Percentiles rank a stretch among this genome's conserved stretches.
phyloP scores from a whole-genome alignment of 352 stramenopile genomes.

The Phytophthora sojae region DNA sequence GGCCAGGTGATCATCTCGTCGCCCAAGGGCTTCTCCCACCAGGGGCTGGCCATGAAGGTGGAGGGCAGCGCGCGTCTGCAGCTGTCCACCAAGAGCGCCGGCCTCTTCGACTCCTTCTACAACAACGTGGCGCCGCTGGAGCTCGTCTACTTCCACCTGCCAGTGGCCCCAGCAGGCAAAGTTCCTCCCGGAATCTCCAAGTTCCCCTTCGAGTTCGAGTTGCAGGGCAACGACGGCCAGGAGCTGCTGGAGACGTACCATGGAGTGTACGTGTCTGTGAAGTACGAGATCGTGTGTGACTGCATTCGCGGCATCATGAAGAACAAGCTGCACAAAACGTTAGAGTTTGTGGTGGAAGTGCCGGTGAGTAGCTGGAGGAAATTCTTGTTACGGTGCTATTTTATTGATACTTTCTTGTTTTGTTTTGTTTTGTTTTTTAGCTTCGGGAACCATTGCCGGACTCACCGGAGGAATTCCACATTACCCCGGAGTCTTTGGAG shows the following conservation, averaged over 20 bases:
- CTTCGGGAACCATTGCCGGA: constrained; percentile 66
- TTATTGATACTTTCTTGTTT: background rate
- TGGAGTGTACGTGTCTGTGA: constrained; percentile 92
- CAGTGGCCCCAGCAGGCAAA: constrained; percentile 71
- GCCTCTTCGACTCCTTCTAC: constrained; percentile 89
- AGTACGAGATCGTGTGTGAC: constrained; percentile 90
- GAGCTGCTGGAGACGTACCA: constrained; percentile 93
- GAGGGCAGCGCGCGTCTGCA: constrained; percentile 85
- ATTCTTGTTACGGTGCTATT: background rate
- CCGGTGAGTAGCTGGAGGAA: constrained; percentile 44
- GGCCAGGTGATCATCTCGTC: constrained; percentile 88
- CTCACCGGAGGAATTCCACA: constrained; percentile 75
- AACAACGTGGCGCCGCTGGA: constrained; percentile 78
- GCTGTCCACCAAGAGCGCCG: constrained; percentile 79
- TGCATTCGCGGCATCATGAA: constrained; percentile 91
- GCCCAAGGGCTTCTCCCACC: constrained; percentile 84
- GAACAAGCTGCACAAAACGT: constrained; percentile 79
- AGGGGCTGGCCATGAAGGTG: constrained; percentile 86
- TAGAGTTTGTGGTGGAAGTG: constrained; percentile 94
- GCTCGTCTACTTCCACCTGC: constrained; percentile 88
- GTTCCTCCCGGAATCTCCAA: constrained; percentile 84
- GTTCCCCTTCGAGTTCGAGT: constrained; percentile 91
- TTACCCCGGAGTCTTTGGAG: constrained; percentile 87
- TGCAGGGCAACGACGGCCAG: constrained; percentile 69
- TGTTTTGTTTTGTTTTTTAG: constrained; percentile 26